A percentile compares a stretch with the other conserved stretches of the same genome.
phyloP scores from a whole-genome alignment of 768 basidiomycete genomes.

The Mycena olivaceomarginata region DNA sequence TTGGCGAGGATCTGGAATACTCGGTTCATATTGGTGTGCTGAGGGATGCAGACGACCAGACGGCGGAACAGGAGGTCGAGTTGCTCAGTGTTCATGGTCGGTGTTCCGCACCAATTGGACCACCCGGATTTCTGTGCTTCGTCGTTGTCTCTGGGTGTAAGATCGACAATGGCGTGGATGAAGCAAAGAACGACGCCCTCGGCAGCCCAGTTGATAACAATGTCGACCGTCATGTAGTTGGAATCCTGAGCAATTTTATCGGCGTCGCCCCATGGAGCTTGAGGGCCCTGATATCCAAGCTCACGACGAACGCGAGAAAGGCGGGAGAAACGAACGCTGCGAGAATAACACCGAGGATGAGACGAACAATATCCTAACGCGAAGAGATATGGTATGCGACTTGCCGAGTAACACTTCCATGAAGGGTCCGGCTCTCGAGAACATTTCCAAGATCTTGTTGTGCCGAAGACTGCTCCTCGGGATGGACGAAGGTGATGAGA shows the following conservation, averaged over 20 bases:
- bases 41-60: conserved; percentile 74
- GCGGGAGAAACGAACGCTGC: conserved; percentile 87
- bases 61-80: conserved; percentile 75
- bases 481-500: conserved; percentile 88
- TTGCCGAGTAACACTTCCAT: conserved; percentile 89
- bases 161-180: conserved; percentile 89
- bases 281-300: conserved; percentile 80
- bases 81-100: conserved; percentile 74
- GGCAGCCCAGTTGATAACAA: conserved; percentile 93
- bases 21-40: conserved; percentile 70
- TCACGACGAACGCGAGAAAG: conserved; percentile 82
- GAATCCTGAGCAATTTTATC: conserved; percentile 82
- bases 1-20: conserved; percentile 90
- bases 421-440: conserved; percentile 82
- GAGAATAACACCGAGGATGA: conserved; percentile 41
- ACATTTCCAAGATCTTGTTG: conserved; percentile 84
- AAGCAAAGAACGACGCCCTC: conserved; percentile 93
- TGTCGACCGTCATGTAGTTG: conserved; percentile 91
- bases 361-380: conserved; percentile 40
- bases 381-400: conserved; percentile 41
- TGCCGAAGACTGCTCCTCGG: conserved; percentile 87
- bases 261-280: conserved; percentile 74
- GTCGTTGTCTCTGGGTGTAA: conserved; percentile 83
- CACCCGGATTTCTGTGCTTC: conserved; percentile 83
- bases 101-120: conserved; percentile 94